Evolutionary conservation across 75 land plant species (phyloP).

Genomic region (Gnetum montanum): DNA sequence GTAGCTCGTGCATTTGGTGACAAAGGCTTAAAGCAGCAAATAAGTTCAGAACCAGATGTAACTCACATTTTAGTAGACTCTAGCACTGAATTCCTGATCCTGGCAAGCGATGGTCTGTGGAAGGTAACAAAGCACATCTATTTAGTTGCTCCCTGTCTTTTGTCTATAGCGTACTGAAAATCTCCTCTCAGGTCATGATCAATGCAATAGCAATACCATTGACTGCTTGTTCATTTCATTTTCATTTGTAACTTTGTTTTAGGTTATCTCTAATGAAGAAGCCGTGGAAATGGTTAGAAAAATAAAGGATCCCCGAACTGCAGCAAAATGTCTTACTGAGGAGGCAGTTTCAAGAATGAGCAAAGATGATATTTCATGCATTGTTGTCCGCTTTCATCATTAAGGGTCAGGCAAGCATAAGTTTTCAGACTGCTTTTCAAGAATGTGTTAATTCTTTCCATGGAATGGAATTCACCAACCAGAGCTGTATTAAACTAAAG

Average conservation of each 20-base stretch:
- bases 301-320: conserved; percentile 39
- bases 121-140: conserved; percentile 40
- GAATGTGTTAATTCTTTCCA: too few species aligned
- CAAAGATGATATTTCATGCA: conserved; percentile 62
- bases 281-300: conserved; percentile 40
- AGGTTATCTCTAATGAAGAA: conserved; percentile 59
- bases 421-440: too few species aligned
- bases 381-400: conserved; percentile 37
- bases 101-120: conserved; percentile 94
- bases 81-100: conserved; percentile 43
- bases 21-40: conserved; percentile 57
- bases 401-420: too few species aligned
- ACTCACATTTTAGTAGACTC: conserved; percentile 18
- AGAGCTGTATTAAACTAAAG: too few species aligned
- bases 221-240: too few species aligned
- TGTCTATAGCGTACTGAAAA: too few species aligned
- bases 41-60: conserved; percentile 85
- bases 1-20: conserved; percentile 89
- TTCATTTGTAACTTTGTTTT: not conserved
- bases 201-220: too few species aligned
- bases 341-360: conserved; percentile 46
- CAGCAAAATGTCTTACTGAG: conserved; percentile 42
- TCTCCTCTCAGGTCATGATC: too few species aligned
- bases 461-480: too few species aligned
- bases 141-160: too few species aligned